Conservation (phyloP, 2,329 filamentous ascomycete species). For the Scytalidium sp. region DNA sequence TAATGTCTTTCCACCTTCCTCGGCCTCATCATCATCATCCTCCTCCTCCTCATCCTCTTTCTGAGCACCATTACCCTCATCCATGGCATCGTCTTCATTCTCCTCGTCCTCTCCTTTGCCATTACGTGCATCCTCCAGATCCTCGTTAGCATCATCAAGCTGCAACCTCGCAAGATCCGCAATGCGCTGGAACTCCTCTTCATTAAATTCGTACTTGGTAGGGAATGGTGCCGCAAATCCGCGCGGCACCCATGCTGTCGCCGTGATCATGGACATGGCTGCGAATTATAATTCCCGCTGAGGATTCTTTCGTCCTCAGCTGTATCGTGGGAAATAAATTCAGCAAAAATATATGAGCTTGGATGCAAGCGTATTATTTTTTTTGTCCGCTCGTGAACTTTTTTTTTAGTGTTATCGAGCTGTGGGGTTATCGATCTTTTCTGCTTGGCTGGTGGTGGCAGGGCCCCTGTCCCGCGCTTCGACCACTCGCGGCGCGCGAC, state of each 20-base stretch:
- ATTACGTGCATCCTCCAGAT: slow-evolving; percentile 59
- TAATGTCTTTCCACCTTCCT: slow-evolving; percentile 22
- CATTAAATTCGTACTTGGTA: slow-evolving; percentile 54
- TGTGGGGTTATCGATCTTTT: background rate
- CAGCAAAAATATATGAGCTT: too few species aligned
- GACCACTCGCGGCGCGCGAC: too few species aligned
- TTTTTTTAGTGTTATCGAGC: background rate
- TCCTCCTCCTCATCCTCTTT: slow-evolving; percentile 33
- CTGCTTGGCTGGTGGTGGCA: background rate
- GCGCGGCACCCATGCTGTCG: slow-evolving; percentile 56
- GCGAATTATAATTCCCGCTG: too few species aligned
- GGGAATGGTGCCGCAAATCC: slow-evolving; percentile 58
- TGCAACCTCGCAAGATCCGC: slow-evolving; percentile 57
- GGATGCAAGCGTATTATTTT: too few species aligned
- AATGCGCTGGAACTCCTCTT: slow-evolving; percentile 56
- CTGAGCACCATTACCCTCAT: slow-evolving; percentile 29
- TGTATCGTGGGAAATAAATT: too few species aligned
- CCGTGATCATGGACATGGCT: slow-evolving; percentile 52
- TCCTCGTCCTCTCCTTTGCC: slow-evolving; percentile 25
- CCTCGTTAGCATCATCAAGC: slow-evolving; percentile 85
- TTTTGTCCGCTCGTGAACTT: too few species aligned
- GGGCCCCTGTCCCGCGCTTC: background rate
- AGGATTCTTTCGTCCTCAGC: too few species aligned
- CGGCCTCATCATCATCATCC: slow-evolving; percentile 28
- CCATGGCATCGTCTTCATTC: slow-evolving; percentile 33